These are phyloP conservation scores for Arabis hirsuta DNA, from an alignment of 345 rosid genomes.

Conservation along the genomic window DNA sequence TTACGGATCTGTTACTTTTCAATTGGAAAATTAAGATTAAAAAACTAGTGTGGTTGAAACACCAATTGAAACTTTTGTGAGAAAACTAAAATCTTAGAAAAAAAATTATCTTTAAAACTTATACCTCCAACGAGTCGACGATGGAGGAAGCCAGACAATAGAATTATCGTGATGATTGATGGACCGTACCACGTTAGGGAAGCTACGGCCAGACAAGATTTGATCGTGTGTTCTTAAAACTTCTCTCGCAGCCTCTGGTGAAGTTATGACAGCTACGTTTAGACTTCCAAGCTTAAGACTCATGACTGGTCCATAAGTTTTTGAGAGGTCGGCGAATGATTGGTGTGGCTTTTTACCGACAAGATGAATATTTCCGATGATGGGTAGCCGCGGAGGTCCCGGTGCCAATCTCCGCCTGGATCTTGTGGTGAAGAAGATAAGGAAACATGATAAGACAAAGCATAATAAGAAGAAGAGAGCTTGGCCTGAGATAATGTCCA, in stretches of 20 bases:
- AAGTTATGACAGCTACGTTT: conserved; percentile 29
- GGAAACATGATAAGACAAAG: conserved; percentile 21
- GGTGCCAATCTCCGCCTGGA: conserved; percentile 24
- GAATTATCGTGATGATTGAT: conserved; percentile 36
- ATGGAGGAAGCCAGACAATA: conserved; percentile 35
- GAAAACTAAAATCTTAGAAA: too few relatives aligned
- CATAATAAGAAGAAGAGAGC: conserved; percentile 20
- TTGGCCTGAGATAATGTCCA: conserved; percentile 18
- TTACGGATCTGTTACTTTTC: too few relatives aligned
- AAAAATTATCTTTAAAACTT: too few relatives aligned
- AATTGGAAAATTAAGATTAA: too few relatives aligned
- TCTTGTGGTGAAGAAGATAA: conserved; percentile 24
- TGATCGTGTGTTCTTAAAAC: conserved; percentile 46
- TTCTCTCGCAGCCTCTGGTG: conserved; percentile 43
- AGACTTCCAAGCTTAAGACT: conserved; percentile 43
- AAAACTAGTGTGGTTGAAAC: too few relatives aligned
- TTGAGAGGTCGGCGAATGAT: conserved; percentile 47
- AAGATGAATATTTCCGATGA: conserved; percentile 52
- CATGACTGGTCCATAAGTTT: conserved; percentile 53
- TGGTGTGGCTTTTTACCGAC: conserved; percentile 47
- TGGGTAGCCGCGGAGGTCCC: conserved; percentile 46
- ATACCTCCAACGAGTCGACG: conserved; percentile 48
- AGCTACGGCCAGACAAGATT: conserved; percentile 29
- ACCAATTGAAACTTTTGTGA: too few relatives aligned
- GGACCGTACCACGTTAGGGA: conserved; percentile 30